Base-by-base conservation (phyloP, 2,329 filamentous ascomycete genomes). In the Ascochyta fabae region DNA sequence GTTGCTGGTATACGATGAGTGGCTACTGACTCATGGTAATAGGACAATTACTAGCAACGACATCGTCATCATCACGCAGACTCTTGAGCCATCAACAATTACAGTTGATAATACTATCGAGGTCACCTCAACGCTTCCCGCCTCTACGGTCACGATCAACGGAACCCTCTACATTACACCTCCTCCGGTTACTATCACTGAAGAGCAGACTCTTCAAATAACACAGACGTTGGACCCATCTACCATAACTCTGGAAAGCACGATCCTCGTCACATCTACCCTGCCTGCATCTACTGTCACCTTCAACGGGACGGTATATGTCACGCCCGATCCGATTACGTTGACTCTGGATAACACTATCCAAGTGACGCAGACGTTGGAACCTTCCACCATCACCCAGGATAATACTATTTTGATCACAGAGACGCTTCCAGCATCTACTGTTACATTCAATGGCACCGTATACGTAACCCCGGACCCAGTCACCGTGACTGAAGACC, bases 1-100 rank as follows among this genome's bases (percentile, higher is more conserved):
- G 6, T n/a, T n/a, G 9, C 8, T 15, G n/a, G 34, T 9, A 9
- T 6, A 12, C 34, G n/a, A n/a, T 39, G 34, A 22, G 38, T 34
- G 43, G 40, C 45, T 29, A 16, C 45, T 54, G 45, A 54, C 45
- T 35, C n/a, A 27, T 12, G 5, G 16, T 13, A 19, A 38, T 26
- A 54, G 51, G n/a, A 54, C 45, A 22, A 27, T 45, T n/a, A 54
- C 45, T 12, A 39, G 36, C 16, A 23, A 24, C 16, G 19, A 16
- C 8, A 24, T 16, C 16, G 19, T 39, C 16, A 24, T 39, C 19
- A 13, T 39, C 3, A 39, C 36, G 4, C 19, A 39, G 10, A 39
- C 36, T 22, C 19, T 39, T 23, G 36, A 39, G 36, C 36, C 36
- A 19, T 39, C 36, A 3, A 39, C 19, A 4, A 24, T 39, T 10